Percentiles rank a stretch among this genome's conserved stretches.
phyloP scores from a whole-genome alignment of 176 grass and related monocot genomes.

The Bromus sterilis region DNA sequence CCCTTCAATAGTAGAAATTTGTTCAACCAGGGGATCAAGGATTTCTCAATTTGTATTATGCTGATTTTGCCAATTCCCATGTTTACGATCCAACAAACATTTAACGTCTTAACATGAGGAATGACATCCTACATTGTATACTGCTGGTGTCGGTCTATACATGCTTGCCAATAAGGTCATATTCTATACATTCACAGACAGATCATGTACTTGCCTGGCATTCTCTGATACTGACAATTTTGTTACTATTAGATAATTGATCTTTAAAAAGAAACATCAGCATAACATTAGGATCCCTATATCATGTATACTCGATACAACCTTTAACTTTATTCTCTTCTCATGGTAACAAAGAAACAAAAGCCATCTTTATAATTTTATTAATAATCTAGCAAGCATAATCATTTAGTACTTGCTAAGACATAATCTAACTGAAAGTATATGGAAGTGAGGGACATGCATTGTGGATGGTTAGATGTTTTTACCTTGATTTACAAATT shows the following conservation, averaged over 20 bases:
- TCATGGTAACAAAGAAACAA: background rate
- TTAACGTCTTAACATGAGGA: background rate
- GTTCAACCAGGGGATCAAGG: background rate
- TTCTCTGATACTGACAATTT: background rate
- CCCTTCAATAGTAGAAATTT: no score
- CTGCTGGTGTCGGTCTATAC: background rate
- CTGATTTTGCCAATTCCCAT: background rate
- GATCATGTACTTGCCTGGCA: background rate
- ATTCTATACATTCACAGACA: background rate
- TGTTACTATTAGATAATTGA: background rate
- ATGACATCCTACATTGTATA: no score
- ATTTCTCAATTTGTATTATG: background rate
- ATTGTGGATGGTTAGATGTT: background rate
- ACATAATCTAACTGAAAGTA: background rate
- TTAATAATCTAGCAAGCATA: background rate
- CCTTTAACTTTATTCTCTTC: background rate
- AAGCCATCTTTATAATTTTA: background rate
- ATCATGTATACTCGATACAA: background rate
- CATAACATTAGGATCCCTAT: background rate
- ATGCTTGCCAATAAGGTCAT: background rate
- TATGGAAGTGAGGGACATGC: background rate
- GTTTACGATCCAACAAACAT: background rate
- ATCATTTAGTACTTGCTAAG: background rate
- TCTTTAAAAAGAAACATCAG: background rate
- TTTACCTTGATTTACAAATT: slow-evolving; percentile 93